phyloP scores from a whole-genome alignment of 208 protist species.

The Naegleria gruberi region DNA sequence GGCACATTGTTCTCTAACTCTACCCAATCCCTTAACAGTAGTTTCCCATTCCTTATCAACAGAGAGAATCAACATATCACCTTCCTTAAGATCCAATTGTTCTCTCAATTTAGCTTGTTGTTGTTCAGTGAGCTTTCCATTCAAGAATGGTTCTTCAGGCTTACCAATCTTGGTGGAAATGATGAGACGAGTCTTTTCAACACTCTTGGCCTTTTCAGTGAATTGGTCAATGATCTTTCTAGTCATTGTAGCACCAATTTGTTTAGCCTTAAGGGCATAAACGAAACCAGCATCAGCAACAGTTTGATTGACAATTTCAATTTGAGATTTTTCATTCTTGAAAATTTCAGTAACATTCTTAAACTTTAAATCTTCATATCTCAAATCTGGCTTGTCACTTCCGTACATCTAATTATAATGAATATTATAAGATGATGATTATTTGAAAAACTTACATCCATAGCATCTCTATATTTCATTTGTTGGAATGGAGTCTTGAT shows the following conservation, averaged over 20 bases:
- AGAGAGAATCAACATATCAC: neutral
- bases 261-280: neutral
- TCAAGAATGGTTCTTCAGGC: neutral
- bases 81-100: neutral
- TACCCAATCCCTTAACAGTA: neutral
- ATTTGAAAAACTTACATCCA: conserved; percentile 30
- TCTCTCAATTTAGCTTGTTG: neutral
- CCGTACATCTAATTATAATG: conserved; percentile 37
- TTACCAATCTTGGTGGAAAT: neutral
- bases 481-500: conserved; percentile 36
- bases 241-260: neutral
- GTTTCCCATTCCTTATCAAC: neutral
- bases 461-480: conserved; percentile 46
- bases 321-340: neutral
- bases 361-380: conserved; percentile 34
- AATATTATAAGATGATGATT: neutral
- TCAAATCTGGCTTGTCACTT: conserved; percentile 53
- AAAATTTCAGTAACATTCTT: neutral
- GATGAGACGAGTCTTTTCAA: neutral
- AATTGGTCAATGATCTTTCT: neutral
- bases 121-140: neutral
- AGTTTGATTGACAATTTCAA: neutral
- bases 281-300: neutral
- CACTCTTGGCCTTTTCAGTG: neutral
- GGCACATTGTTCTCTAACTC: neutral